A percentile compares a stretch with the other conserved stretches of the same genome.
Evolutionary conservation across 2,329 filamentous ascomycete species (phyloP).

Genomic region (Exophiala xenobiotica): DNA sequence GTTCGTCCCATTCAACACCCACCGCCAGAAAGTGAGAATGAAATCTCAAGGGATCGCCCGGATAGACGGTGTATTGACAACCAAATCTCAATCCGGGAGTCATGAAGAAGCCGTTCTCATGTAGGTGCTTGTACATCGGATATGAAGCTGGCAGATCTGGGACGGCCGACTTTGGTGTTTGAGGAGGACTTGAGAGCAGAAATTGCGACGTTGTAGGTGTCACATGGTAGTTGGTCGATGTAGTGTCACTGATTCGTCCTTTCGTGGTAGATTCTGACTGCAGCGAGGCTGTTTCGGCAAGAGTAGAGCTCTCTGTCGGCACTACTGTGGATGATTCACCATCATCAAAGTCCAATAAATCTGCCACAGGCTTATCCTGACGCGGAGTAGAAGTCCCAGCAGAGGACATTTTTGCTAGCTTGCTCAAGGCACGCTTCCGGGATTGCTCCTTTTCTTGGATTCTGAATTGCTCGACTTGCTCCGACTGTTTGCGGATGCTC

Average conservation of each 20-base stretch:
- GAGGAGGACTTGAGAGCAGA: conserved; percentile 40
- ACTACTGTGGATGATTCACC: conserved; percentile 11
- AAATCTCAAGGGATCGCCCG: conserved; percentile 89
- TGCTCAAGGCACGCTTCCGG: conserved; percentile 52
- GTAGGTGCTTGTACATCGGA: conserved; percentile 76
- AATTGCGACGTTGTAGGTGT: conserved; percentile 54
- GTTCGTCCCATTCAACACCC: conserved; percentile 82
- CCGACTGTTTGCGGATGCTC: conserved; percentile 55
- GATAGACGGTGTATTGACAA: conserved; percentile 91
- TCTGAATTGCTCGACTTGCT: conserved; percentile 49
- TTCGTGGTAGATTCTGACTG: conserved; percentile 3
- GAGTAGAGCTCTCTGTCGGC: conserved; percentile 2
- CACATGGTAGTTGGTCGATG: conserved; percentile 33
- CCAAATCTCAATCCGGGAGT: conserved; percentile 93
- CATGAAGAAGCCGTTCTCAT: conserved; percentile 77
- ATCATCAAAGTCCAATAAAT: conserved; percentile 14
- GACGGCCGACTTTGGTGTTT: conserved; percentile 28
- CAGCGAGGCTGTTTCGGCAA: neutral
- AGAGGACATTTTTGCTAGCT: conserved; percentile 42
- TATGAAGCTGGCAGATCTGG: conserved; percentile 55
- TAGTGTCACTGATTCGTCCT: neutral
- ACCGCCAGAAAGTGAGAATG: conserved; percentile 91
- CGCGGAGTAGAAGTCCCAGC: conserved; percentile 24
- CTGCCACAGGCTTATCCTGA: neutral
- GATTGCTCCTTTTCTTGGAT: conserved; percentile 50